Conservation (phyloP, 1,284 basidiomycete species). For the Dichomitus squalens region DNA sequence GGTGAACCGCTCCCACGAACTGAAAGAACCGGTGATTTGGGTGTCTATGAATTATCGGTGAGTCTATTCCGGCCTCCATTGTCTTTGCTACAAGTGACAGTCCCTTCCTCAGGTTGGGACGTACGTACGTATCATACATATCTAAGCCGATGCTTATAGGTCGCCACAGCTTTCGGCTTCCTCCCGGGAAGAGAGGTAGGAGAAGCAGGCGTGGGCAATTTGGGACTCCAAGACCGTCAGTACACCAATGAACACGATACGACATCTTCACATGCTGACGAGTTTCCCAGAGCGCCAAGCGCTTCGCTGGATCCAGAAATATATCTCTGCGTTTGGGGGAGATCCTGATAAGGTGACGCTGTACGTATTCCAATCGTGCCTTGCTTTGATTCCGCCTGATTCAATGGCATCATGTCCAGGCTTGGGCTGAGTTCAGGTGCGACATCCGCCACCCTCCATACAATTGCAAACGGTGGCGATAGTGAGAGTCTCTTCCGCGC, state of each 20-base stretch:
- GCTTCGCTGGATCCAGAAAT: constrained; percentile 56
- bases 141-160: not conserved
- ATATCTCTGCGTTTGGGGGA: constrained; percentile 45
- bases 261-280: not conserved
- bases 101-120: not conserved
- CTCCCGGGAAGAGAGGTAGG: constrained; percentile 43
- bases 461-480: constrained; percentile 32
- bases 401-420: not conserved
- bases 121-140: not conserved
- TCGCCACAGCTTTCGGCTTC: constrained; percentile 13
- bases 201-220: constrained; percentile 51
- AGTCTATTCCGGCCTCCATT: no score
- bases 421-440: constrained; percentile 26
- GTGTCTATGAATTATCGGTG: constrained; percentile 39
- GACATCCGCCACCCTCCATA: constrained; percentile 33
- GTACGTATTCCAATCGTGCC: not conserved
- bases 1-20: constrained; percentile 37
- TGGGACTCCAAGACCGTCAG: constrained; percentile 57
- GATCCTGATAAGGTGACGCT: constrained; percentile 23
- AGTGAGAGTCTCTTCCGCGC: constrained; percentile 34
- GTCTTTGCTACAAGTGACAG: no score
- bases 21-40: constrained; percentile 37
- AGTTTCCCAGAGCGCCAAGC: constrained; percentile 34
- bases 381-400: not conserved
- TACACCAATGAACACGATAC: no score